Evolutionary conservation across 495 filamentous ascomycete species (phyloP).

Genomic region (Penicillium tannophilum): DNA sequence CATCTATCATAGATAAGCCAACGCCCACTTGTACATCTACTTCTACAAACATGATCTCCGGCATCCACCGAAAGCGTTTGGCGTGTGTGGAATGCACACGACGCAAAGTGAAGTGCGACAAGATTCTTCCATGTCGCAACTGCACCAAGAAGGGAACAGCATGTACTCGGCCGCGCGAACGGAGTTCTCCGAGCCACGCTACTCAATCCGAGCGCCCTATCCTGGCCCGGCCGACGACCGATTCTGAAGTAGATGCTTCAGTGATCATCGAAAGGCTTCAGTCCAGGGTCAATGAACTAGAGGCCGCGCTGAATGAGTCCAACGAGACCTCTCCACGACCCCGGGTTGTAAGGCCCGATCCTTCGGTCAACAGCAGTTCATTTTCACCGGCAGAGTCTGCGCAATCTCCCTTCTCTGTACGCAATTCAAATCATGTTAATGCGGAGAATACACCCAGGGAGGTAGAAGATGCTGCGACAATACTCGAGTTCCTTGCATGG

Average conservation of each 20-base stretch:
- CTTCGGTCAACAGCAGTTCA: conserved; percentile 1
- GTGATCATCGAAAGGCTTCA: conserved; percentile 22
- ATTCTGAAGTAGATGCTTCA: conserved; percentile 8
- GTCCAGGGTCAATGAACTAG: conserved; percentile 21
- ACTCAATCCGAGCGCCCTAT: conserved; percentile 4
- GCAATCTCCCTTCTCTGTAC: conserved; percentile 1
- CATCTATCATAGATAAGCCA: conserved; percentile 17
- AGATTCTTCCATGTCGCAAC: conserved; percentile 31
- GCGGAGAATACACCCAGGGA: conserved; percentile 17
- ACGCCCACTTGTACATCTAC: not conserved
- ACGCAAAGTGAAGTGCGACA: conserved; percentile 34
- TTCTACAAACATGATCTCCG: conserved; percentile 15
- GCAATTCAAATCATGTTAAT: not conserved
- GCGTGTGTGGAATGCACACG: conserved; percentile 33
- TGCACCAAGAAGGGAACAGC: conserved; percentile 23
- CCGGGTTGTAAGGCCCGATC: not conserved
- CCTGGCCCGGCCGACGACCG: conserved; percentile 8
- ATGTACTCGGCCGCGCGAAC: conserved; percentile 21
- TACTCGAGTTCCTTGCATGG: conserved; percentile 50
- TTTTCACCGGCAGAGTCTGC: conserved; percentile 12
- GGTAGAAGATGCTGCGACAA: conserved; percentile 44
- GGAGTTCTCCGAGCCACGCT: conserved; percentile 18
- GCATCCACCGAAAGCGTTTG: conserved; percentile 26
- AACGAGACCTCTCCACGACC: conserved; percentile 6
- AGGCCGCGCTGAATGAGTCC: conserved; percentile 17